Conservation (phyloP, 306 rosid species). For the Fagus crenata region DNA sequence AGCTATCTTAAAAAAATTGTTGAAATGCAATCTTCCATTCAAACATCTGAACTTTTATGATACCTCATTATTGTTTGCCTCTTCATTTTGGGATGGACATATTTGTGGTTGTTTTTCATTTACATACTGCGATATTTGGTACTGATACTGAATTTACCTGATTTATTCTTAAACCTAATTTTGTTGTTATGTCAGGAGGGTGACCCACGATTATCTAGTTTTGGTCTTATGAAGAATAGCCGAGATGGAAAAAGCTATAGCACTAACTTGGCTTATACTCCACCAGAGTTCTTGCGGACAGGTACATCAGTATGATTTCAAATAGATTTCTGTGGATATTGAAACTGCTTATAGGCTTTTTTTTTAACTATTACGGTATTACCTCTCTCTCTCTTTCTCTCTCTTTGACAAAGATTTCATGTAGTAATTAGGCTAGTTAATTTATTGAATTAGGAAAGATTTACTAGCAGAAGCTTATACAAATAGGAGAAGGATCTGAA, state of each 20-base stretch:
- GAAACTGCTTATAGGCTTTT: neutral
- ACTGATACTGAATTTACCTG: neutral
- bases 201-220: conserved; percentile 91
- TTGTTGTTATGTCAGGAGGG: conserved; percentile 67
- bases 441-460: no score
- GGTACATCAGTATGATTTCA: conserved; percentile 32
- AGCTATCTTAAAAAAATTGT: neutral
- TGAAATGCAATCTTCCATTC: neutral
- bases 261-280: conserved; percentile 90
- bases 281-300: conserved; percentile 93
- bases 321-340: neutral
- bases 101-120: neutral
- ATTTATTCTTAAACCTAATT: neutral
- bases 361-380: neutral
- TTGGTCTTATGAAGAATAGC: conserved; percentile 94
- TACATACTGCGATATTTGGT: neutral
- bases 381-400: no score
- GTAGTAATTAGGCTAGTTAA: no score
- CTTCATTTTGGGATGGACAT: neutral
- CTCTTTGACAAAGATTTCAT: no score
- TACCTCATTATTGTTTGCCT: conserved; percentile 2
- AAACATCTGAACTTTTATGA: neutral
- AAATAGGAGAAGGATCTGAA: no score
- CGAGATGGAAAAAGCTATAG: conserved; percentile 98
- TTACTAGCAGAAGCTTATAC: no score